Conservation (phyloP, 1,284 basidiomycete genomes). For the Cutaneotrichosporon sp. region DNA sequence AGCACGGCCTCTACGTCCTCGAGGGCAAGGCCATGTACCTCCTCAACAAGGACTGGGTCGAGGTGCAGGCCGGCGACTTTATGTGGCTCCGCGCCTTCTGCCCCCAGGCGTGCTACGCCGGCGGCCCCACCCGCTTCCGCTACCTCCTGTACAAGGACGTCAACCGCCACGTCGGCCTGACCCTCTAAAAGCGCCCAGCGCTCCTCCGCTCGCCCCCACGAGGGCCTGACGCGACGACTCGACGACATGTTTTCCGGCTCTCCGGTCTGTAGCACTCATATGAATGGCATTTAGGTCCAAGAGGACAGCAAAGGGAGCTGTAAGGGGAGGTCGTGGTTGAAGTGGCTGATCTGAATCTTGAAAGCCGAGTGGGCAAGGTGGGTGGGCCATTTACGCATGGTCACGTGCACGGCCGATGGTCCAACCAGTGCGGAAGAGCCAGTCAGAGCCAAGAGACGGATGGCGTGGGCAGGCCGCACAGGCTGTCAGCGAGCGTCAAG, state of each 20-base stretch:
- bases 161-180: background rate
- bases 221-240: background rate
- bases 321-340: too few relatives aligned
- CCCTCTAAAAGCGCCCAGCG: background rate
- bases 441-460: too few relatives aligned
- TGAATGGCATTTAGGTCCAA: background rate
- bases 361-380: background rate
- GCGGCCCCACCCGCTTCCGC: background rate
- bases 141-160: constrained; percentile 1
- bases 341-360: background rate
- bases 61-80: background rate
- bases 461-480: too few relatives aligned
- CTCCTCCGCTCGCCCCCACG: background rate
- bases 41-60: background rate
- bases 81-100: constrained; percentile 1
- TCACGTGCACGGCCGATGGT: background rate
- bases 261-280: background rate
- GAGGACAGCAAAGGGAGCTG: too few relatives aligned
- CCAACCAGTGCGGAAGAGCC: too few relatives aligned
- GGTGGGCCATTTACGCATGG: background rate
- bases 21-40: background rate
- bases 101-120: background rate
- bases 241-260: background rate
- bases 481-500: too few relatives aligned
- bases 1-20: constrained; percentile 1